These are phyloP conservation scores for Lagenaria siceraria DNA, from an alignment of 306 rosid genomes.

Conservation along the genomic window DNA sequence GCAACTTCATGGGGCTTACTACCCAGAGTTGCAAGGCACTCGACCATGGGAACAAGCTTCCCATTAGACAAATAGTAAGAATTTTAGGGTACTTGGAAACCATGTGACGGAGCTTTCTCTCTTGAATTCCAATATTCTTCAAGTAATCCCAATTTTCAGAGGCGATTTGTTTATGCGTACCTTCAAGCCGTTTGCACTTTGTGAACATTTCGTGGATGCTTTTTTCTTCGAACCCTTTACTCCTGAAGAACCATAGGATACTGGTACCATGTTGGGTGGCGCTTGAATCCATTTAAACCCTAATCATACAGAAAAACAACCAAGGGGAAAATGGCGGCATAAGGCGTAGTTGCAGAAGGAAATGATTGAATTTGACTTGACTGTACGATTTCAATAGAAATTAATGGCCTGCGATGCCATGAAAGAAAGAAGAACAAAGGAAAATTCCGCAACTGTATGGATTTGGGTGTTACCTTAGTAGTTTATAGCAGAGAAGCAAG, in stretches of 20 bases:
- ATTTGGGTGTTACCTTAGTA: too few species aligned
- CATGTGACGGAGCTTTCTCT: conserved; percentile 61
- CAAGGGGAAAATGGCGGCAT: neutral
- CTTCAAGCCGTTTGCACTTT: conserved; percentile 64
- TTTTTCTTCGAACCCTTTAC: conserved; percentile 69
- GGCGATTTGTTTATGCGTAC: conserved; percentile 34
- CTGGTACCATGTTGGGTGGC: conserved; percentile 35
- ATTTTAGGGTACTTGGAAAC: conserved; percentile 76
- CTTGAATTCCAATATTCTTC: conserved; percentile 59
- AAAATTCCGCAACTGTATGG: neutral
- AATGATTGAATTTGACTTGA: neutral
- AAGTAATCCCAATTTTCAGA: conserved; percentile 68
- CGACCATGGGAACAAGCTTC: conserved; percentile 66
- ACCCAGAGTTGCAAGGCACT: conserved; percentile 58
- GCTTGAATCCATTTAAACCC: conserved; percentile 30
- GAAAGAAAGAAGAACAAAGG: neutral
- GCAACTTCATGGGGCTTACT: conserved; percentile 59
- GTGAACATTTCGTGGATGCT: conserved; percentile 46
- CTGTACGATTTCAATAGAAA: neutral
- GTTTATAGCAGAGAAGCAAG: too few species aligned
- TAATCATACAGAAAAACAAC: neutral
- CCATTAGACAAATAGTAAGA: conserved; percentile 56
- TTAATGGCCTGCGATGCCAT: neutral
- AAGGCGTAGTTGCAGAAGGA: neutral
- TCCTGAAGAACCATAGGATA: conserved; percentile 73